Base-by-base conservation (phyloP, 257 asterid genomes). In the Ilex asprella region DNA sequence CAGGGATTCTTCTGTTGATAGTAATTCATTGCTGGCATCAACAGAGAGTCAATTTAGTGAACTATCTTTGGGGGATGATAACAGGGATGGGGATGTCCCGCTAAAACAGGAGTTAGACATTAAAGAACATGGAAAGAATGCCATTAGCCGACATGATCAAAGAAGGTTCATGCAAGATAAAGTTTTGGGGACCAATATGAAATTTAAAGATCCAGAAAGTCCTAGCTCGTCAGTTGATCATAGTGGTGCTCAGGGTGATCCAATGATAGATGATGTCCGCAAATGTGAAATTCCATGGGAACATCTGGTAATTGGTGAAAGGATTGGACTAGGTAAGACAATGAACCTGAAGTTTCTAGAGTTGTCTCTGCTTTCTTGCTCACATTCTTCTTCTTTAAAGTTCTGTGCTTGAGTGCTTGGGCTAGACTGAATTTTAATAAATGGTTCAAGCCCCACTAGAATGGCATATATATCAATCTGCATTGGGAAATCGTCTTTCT, bases 271-370 rank as follows among this genome's bases (percentile, higher is more conserved):
- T 79, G 99, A 87, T 72, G 99, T 93, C 72, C 88, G 86, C 78
- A 91, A 92, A 12, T 90, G 96, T 72, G 99, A 93, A 79, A 93
- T 93, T 69, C 90, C 86, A 55, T 93, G 99, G 99, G 97, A 93
- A 78, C 92, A 87, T 79, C 96, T 93, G 72, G 96, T 75, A 55
- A 81, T 93, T 57, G 97, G 96, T 68, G 99, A 89, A 78, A 83
- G 99, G 76, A 93, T 93, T 73, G 99, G 99, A 62, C 85, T 93
- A 79, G 99, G 99, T 93, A 90, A 82, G 60, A 39, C 63, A 66
- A 47, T 29, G 55, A 31, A 63, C 57, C 59, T 55, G 69, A 30
- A 32, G 65, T 59, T 66, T 65, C 57, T 58, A 49, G 30, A 27
- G 58, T 60, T 32, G 14, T 14, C 30, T 51, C 35, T 31, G 21